Evolutionary conservation across 768 basidiomycete genomes (phyloP), one percentile per base, ranked within the genome.

Genomic region (Suillus ampliporus): DNA sequence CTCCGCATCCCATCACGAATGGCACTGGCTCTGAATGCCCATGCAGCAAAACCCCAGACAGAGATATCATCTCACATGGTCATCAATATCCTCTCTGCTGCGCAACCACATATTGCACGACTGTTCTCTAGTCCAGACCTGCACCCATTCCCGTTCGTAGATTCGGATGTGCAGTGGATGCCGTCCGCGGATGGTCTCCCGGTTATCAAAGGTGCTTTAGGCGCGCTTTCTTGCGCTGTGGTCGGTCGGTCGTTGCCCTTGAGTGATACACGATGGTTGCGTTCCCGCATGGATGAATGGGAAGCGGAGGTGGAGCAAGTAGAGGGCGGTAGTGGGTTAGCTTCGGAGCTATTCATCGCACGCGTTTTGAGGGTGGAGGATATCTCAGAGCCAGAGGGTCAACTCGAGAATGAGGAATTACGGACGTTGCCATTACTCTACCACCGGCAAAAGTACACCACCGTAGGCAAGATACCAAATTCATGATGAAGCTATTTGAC

Each of bases 1-100:
- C 83, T 99, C 21, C 90, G 94, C 38, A 82, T 94, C 19, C 96
- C 96, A 5, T 97, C 95, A 1, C 83, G 94, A 4, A 92, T 97
- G 87, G 94, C 95, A 1, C 77, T 81, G 3, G 78, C 85, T 1
- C 82, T 92, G 31, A 77, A 78, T 58, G 59, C 79, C 2, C 67
- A 64, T 63, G 41, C 69, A 61, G 31, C 54, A 8, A 44, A 58
- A 5, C 31, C 52, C 67, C 15, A 53, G 68, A 15, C 61, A 66
- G 44, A 26, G 44, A 50, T 44, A 63, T 66, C 26, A 54, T 73
- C 5, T 75, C 87, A 89, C 68, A 82, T 97, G 82, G 86, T 92
- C 57, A 79, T 97, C 62, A 95, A 95, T 75, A 78, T 97, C 52
- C 86, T 97, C 52, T 89, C 91, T 1, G 84, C 88, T 0, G 70